Evolutionary conservation across 1,139 yeast species (phyloP), one percentile per base, ranked within the genome.

Genomic region (Nadsonia starkeyi-henricii): DNA sequence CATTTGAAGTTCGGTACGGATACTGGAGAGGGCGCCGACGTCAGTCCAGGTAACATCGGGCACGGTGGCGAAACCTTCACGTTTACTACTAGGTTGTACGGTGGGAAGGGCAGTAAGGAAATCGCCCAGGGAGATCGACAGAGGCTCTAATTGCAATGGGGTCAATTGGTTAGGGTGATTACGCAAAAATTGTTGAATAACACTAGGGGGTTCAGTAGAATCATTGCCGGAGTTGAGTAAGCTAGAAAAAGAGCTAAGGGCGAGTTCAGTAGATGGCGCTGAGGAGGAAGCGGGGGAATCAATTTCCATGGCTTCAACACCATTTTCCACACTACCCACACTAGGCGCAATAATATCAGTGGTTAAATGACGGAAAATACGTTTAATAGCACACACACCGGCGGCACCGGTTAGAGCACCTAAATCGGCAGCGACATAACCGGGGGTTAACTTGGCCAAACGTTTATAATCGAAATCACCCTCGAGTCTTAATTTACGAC

Each of bases 51-150:
- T 79, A 2, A 91, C 96, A 63, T 91, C 97, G 0, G 99, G 99
- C 12, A 93, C 95, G 0, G 98, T 93, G 1, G 99, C 96, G 67
- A 91, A 93, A 1, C 98, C 98, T 70, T 91, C 99, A 63, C 99
- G 80, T 62, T 89, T 91, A 1, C 96, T 95, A 0, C 96, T 86
- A 15, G 99, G 99, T 66, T 93, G 98, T 41, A 91, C 84, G 0
- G 91, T 79, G 1, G 98, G 97, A 44, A 91, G 67, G 0, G 97
- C 97, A 5, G 75, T 72, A 44, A 84, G 57, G 61, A 93, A 91
- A 63, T 91, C 99, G 17, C 77, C 80, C 55, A 79, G 81, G 1
- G 76, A 79, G 48, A 91, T 89, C 1, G 82, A 72, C 47, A 91
- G 68, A 13, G 88, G 85, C 15, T 71, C 79, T 36, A 93, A 71